Conservation (phyloP, 2,329 filamentous ascomycete species). For the Alternaria tenuissima region DNA sequence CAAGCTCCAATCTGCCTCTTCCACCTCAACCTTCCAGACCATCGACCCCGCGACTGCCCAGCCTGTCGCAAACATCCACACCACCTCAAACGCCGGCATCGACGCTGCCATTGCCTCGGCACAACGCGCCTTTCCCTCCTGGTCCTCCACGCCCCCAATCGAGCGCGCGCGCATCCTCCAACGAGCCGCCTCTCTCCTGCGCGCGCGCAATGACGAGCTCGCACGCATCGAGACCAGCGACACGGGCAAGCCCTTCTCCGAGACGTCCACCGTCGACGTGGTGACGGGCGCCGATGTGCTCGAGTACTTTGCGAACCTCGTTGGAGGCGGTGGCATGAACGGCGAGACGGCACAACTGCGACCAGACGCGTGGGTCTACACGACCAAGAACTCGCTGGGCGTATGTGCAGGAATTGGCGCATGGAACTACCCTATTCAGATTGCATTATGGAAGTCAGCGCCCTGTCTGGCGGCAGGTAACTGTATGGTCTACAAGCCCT, state of each 20-base stretch:
- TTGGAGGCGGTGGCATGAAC: slow-evolving; percentile 79
- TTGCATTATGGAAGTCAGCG: slow-evolving; percentile 88
- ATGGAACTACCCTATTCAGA: slow-evolving; percentile 93
- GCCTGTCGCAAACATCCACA: slow-evolving; percentile 75
- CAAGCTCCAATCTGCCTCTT: slow-evolving; percentile 67
- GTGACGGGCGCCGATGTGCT: slow-evolving; percentile 84
- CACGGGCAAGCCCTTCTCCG: slow-evolving; percentile 84
- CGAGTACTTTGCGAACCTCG: slow-evolving; percentile 84
- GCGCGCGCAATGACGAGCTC: slow-evolving; percentile 79
- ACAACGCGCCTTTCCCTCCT: slow-evolving; percentile 73
- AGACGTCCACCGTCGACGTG: slow-evolving; percentile 85
- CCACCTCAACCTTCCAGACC: slow-evolving; percentile 71
- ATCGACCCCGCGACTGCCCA: slow-evolving; percentile 77
- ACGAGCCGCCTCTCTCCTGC: slow-evolving; percentile 75
- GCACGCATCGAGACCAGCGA: slow-evolving; percentile 82
- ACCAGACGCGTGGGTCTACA: slow-evolving; percentile 81
- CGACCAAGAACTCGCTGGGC: slow-evolving; percentile 80
- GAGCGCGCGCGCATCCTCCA: slow-evolving; percentile 80
- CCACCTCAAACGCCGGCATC: slow-evolving; percentile 71
- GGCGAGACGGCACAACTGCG: slow-evolving; percentile 80
- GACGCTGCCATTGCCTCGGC: slow-evolving; percentile 77
- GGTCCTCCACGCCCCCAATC: slow-evolving; percentile 78
- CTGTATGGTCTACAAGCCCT: slow-evolving; percentile 91
- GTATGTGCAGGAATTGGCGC: slow-evolving; percentile 88
- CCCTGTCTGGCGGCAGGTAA: slow-evolving; percentile 87